Evolutionary conservation across 305 asterid species (phyloP), one percentile per base, ranked within the genome.

Genomic region (Fraxinus paxiana): DNA sequence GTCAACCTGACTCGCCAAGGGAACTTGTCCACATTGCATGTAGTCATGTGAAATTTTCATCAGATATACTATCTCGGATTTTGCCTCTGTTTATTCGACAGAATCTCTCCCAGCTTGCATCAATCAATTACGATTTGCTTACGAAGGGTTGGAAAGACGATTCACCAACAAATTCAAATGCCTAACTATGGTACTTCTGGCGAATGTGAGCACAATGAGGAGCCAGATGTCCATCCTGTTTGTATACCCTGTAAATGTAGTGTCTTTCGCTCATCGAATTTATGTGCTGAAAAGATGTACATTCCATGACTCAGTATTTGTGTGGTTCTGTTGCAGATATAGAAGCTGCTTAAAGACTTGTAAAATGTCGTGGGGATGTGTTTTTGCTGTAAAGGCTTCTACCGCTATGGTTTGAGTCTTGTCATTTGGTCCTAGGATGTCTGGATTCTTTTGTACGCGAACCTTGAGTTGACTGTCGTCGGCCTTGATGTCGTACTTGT

Each of bases 101-200:
- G 98, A 95, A 95, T 89, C 95, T 95, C 75, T 92, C 98, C 71
- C 98, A 95, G 89, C 98, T 95, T 17, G 98, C 98, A 9, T 93
- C 98, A 13, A 95, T 95, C 86, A 95, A 95, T 54, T 95, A 95
- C 67, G 98, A 95, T 89, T 87, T 95, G 91, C 97, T 95, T 59
- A 84, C 92, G 0, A 95, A 95, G 86, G 98, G 98, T 76, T 88
- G 88, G 90, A 95, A 95, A 89, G 98, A 95, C 12, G 98, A 93
- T 28, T 91, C 88, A 7, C 89, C 94, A 17, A 51, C 90, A 51
- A 88, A 90, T 80, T 89, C 88, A 1, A 88, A 90, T 82, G 73
- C 88, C 83, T 91, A 81, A 82, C 6, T 28, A 15, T 0, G 38
- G 38, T 28, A 67, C 37, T n/a, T 67, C 70, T 61, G 30, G 31